phyloP scores from a whole-genome alignment of 116 monocot genomes.

The Trichopus zeylanicus region DNA sequence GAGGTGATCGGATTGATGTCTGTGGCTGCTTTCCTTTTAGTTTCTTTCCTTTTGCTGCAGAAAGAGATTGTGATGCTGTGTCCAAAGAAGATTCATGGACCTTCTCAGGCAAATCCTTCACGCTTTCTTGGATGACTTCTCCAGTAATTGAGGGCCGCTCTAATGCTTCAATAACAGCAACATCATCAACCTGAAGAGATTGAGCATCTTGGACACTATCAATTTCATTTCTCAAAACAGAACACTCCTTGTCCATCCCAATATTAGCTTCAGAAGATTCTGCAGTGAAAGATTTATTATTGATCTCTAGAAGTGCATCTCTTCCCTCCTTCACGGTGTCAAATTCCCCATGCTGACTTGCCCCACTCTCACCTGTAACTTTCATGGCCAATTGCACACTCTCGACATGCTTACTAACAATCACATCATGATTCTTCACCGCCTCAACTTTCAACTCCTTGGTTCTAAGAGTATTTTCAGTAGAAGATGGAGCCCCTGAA shows the following conservation, averaged over 20 bases:
- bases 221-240: slow-evolving; percentile 13
- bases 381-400: slow-evolving; percentile 27
- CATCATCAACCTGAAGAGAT: slow-evolving; percentile 18
- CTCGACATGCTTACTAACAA: slow-evolving; percentile 14
- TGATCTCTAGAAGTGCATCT: slow-evolving; percentile 18
- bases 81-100: slow-evolving; percentile 20
- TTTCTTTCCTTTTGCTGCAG: slow-evolving; percentile 38
- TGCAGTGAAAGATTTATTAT: slow-evolving; percentile 13
- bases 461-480: slow-evolving; percentile 23
- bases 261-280: slow-evolving; percentile 20
- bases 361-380: slow-evolving; percentile 31
- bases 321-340: slow-evolving; percentile 33
- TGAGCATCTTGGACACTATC: slow-evolving; percentile 24
- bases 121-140: slow-evolving; percentile 30
- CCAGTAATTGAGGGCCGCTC: slow-evolving; percentile 21
- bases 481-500: slow-evolving; percentile 41
- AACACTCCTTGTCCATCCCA: slow-evolving; percentile 27
- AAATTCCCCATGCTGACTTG: slow-evolving; percentile 17
- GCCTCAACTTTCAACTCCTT: slow-evolving; percentile 17
- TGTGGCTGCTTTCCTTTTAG: slow-evolving; percentile 45
- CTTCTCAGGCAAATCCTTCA: slow-evolving; percentile 41
- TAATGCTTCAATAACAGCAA: slow-evolving; percentile 14
- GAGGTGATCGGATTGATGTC: slow-evolving; percentile 34
- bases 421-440: slow-evolving; percentile 22
- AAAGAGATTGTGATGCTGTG: slow-evolving; percentile 18